Evolutionary conservation across 805 yeast genomes (phyloP).

Genomic region (Candida namnaoensis): DNA sequence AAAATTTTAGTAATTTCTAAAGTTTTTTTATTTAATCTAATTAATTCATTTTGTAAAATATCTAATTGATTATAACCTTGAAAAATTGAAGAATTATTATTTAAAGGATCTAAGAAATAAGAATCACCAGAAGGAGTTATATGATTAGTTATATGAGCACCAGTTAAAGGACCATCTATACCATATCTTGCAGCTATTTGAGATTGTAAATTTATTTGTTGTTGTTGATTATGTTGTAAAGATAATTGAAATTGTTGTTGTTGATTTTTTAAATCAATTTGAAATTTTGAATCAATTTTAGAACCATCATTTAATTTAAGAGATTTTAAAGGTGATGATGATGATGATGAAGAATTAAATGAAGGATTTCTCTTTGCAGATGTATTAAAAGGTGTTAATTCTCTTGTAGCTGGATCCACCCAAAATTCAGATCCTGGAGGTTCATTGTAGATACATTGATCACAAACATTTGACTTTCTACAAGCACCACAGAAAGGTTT

Average conservation of each 20-base stretch:
- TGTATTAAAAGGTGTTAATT: not conserved
- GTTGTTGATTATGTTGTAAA: conserved; percentile 9
- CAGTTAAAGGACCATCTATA: conserved; percentile 4
- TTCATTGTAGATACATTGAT: conserved; percentile 17
- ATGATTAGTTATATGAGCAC: not conserved
- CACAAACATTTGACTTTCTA: conserved; percentile 15
- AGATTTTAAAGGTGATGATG: no score
- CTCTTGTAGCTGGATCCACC: not conserved
- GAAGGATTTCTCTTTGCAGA: no score
- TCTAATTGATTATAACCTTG: conserved; percentile 8
- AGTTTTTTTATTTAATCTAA: not conserved
- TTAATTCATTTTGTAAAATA: conserved; percentile 7
- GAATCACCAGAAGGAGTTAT: no score
- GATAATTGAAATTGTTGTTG: conserved; percentile 13
- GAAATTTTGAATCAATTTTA: conserved; percentile 1
- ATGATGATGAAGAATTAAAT: not conserved
- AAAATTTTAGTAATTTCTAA: not conserved
- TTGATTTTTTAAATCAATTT: conserved; percentile 6
- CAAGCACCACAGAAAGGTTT: conserved; percentile 18
- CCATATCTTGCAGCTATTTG: conserved; percentile 16
- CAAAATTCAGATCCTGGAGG: conserved; percentile 1
- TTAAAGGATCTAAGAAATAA: not conserved
- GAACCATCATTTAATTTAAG: conserved; percentile 1
- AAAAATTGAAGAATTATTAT: not conserved
- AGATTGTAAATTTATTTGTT: conserved; percentile 10